Evolutionary conservation across 2,329 filamentous ascomycete genomes (phyloP).

Genomic region (Claviceps pazoutovae): DNA sequence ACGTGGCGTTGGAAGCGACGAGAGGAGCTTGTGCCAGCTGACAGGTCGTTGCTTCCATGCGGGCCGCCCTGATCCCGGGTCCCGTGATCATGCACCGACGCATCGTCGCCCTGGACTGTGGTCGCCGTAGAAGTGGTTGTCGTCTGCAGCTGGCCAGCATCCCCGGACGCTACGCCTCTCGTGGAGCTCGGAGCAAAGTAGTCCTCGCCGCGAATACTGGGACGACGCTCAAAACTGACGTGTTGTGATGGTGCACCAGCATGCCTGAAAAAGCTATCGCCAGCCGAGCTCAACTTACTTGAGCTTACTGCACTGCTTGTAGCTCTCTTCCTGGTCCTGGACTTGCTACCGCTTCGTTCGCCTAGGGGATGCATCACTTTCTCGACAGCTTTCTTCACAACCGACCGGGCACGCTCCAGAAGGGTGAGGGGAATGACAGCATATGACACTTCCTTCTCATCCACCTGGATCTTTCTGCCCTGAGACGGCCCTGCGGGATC

Average conservation of each 20-base stretch:
- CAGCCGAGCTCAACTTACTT: conserved; percentile 28
- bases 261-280: conserved; percentile 33
- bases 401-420: conserved; percentile 70
- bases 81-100: conserved; percentile 20
- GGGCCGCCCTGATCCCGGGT: not conserved
- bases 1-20: conserved; percentile 27
- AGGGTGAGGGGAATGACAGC: conserved; percentile 85
- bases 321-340: conserved; percentile 34
- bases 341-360: conserved; percentile 41
- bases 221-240: conserved; percentile 37
- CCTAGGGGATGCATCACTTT: conserved; percentile 49
- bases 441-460: conserved; percentile 75
- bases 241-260: conserved; percentile 39
- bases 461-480: conserved; percentile 80
- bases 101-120: conserved; percentile 13
- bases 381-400: conserved; percentile 52
- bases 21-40: conserved; percentile 3
- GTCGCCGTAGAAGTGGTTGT: conserved; percentile 9
- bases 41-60: conserved; percentile 10
- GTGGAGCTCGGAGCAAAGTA: conserved; percentile 30
- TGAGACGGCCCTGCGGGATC: conserved; percentile 67
- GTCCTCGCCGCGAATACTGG: conserved; percentile 39
- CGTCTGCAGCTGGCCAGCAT: conserved; percentile 13
- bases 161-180: conserved; percentile 19
- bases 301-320: conserved; percentile 47